Conservation (phyloP, 495 filamentous ascomycete genomes). For the Cercophora samala region DNA sequence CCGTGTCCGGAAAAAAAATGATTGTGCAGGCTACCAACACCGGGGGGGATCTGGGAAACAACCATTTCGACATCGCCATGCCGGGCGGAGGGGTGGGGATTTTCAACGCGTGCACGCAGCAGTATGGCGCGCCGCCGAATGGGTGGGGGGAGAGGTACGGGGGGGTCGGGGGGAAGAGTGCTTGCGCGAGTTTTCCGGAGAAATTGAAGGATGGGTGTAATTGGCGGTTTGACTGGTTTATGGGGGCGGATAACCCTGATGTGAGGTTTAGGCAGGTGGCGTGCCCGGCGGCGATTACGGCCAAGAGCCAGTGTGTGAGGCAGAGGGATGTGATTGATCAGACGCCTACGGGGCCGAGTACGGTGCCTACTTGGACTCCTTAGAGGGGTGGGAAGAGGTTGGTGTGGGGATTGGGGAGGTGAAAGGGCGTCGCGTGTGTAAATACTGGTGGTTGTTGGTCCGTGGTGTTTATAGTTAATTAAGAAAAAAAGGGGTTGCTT, state of each 20-base stretch:
- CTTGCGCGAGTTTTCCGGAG: slow-evolving; percentile 55
- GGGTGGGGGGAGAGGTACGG: slow-evolving; percentile 64
- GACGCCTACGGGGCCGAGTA: slow-evolving; percentile 27
- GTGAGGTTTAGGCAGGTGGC: slow-evolving; percentile 37
- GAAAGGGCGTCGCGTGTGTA: no score
- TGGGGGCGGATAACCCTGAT: slow-evolving; percentile 57
- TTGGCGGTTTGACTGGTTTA: slow-evolving; percentile 69
- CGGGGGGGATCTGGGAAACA: slow-evolving; percentile 54
- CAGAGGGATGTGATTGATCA: slow-evolving; percentile 35
- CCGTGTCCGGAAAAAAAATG: slow-evolving; percentile 58
- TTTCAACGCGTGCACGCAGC: slow-evolving; percentile 59
- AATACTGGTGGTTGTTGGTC: no score
- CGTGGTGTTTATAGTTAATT: no score
- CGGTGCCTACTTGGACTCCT: slow-evolving; percentile 9
- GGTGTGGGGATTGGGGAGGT: no score
- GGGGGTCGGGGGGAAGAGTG: slow-evolving; percentile 49
- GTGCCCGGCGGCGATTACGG: slow-evolving; percentile 58
- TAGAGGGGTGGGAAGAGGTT: background rate
- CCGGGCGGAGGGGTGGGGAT: slow-evolving; percentile 64
- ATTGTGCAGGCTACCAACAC: slow-evolving; percentile 68
- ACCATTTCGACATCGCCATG: slow-evolving; percentile 65
- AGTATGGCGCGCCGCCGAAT: slow-evolving; percentile 56
- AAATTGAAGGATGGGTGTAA: slow-evolving; percentile 60
- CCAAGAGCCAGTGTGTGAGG: slow-evolving; percentile 45
- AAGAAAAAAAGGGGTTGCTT: no score